Conservation (phyloP, 2,329 filamentous ascomycete genomes). For the Pseudocercospora musae region DNA sequence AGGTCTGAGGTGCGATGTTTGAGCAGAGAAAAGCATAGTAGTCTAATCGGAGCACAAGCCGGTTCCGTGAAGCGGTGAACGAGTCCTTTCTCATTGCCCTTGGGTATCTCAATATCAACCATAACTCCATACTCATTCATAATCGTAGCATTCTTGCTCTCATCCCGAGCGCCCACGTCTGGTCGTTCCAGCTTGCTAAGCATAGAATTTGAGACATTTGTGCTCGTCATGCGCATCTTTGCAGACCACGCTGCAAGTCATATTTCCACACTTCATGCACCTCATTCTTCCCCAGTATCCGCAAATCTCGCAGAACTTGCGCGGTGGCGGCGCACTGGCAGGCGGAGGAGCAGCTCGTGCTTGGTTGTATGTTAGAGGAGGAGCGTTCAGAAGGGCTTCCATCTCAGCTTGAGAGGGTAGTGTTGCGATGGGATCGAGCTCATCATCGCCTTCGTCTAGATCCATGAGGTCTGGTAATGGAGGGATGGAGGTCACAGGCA, state of each 20-base stretch:
- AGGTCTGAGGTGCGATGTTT: background rate
- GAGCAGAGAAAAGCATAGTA: background rate
- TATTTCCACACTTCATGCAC: constrained; percentile 74
- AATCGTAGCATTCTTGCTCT: background rate
- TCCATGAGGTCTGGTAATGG: constrained; percentile 42
- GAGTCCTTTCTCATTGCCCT: background rate
- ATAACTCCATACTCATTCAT: background rate
- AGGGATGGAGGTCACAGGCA: constrained; percentile 13
- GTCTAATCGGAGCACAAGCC: background rate
- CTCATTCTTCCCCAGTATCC: constrained; percentile 76
- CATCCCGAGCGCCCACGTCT: constrained; percentile 7
- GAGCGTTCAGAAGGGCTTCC: constrained; percentile 59
- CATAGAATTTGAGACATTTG: constrained; percentile 57
- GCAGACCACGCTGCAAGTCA: constrained; percentile 75
- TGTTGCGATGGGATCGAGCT: constrained; percentile 18
- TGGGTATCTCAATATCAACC: background rate
- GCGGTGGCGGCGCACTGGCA: constrained; percentile 47
- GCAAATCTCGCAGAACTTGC: constrained; percentile 73
- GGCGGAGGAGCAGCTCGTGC: constrained; percentile 48
- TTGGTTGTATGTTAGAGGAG: constrained; percentile 66
- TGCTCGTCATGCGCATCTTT: constrained; percentile 69
- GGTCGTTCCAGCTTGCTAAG: constrained; percentile 20
- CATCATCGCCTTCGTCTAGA: constrained; percentile 45
- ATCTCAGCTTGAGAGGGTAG: constrained; percentile 51
- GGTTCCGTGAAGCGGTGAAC: background rate